Base-by-base conservation (phyloP, 78 protist genomes). In the Dictyostelium capitatum region DNA sequence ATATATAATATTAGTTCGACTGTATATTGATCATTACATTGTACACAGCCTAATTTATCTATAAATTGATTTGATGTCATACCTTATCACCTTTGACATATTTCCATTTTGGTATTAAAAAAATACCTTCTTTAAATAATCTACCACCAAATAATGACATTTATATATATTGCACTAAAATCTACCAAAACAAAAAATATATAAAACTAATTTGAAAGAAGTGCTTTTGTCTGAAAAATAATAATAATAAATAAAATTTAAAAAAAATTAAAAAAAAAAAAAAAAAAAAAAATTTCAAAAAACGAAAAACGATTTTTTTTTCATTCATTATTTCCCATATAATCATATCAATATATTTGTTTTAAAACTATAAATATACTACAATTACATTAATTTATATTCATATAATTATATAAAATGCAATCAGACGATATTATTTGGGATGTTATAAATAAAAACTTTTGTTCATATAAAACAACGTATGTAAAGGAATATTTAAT, bases 401-500 rank as follows among this genome's bases (percentile, higher is more conserved):
- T 2, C 15, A 41, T 17, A 43, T 43, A 19, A 43, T 43, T 8
- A 32, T 20, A 74, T 19, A 79, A 64, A 78, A 95, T 91, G 98
- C 97, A 94, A 97, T 48, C 57, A 75, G 98, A 97, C 95, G 98
- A 97, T 62, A 96, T 98, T 23, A 94, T 98, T 25, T 98, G 99
- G 99, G 70, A 67, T 47, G 91, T 96, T 15, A 94, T 98, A 83
- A 96, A 93, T 91, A 84, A 96, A 17, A 48, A 82, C 77, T 96
- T 95, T 53, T 98, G 99, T 90, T 96, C 98, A 14, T 97, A 75
- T 90, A 95, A 87, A 79, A 81, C 83, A 30, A 95, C 93, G 96
- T 93, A 83, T 14, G 95, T 62, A 12, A 96, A 99, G 70, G 85
- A 95, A 85, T 96, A 96, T 96, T 98, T 97, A 73, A 89, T 97